Percentiles rank a stretch among this genome's conserved stretches.
Evolutionary conservation across 2,329 filamentous ascomycete species (phyloP).

Genomic region (Epichloe brachyelytri): DNA sequence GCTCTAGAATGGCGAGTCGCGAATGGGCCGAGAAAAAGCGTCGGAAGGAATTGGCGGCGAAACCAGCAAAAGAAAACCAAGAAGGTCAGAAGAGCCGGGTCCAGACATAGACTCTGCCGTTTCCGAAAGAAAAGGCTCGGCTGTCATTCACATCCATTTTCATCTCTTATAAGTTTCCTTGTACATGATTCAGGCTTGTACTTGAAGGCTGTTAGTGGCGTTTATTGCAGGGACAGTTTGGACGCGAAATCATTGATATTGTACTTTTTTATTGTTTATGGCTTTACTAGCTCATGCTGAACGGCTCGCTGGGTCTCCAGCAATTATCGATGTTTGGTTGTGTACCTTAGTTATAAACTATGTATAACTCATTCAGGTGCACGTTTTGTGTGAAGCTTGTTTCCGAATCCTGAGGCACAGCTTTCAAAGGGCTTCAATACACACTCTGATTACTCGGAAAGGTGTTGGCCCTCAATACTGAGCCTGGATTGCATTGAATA

Average conservation of each 20-base stretch:
- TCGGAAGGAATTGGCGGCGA: slow-evolving; percentile 21
- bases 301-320: neutral
- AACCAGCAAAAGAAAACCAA: slow-evolving; percentile 7
- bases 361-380: neutral
- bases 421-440: too few species aligned
- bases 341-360: neutral
- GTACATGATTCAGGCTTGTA: neutral
- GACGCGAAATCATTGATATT: neutral
- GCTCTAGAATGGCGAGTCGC: slow-evolving; percentile 43
- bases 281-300: neutral
- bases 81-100: neutral
- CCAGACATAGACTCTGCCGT: neutral
- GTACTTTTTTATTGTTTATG: neutral
- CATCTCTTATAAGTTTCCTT: neutral
- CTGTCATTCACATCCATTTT: neutral
- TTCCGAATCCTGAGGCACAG: neutral
- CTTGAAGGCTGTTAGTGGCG: too few species aligned
- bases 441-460: too few species aligned
- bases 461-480: too few species aligned
- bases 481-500: too few species aligned
- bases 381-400: neutral
- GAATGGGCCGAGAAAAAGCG: slow-evolving; percentile 50
- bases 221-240: too few species aligned
- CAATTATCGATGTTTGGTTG: neutral
- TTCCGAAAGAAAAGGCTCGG: neutral